Base-by-base conservation (phyloP, 108 stramenopile species). In the Nitzschia sp. region DNA sequence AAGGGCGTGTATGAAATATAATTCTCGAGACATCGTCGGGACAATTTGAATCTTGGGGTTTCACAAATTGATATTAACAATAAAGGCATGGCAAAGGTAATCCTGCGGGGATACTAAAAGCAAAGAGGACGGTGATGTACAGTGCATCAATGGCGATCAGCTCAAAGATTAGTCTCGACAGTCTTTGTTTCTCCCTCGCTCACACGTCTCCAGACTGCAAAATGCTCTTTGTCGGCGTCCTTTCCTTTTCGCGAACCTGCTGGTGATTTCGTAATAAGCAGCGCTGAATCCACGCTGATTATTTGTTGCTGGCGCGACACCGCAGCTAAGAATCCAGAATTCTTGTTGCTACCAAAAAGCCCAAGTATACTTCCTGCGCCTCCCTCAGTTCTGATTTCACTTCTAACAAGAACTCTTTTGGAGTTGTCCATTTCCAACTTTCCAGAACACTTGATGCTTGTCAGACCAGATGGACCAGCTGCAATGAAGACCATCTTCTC, bases 201-300 rank as follows among this genome's bases (percentile, higher is more conserved):
- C n/a, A n/a, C n/a, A n/a, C 84, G 71, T 71, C 91, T 59, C 93
- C 93, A 94, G 11, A 94, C 93, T 31, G 82, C 78, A 70, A 85
- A 94, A 63, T 86, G 83, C 33, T 85, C 86, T 69, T 88, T 89
- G 21, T 84, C 84, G 34, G 79, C 79, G 31, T 91, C 89, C 6
- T 71, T 76, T 11, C 71, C 69, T 23, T 48, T 66, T 21, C 48
- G 75, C 56, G 17, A 60, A 60, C 48, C 88, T 68, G 48, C 30
- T 36, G 71, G 19, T 11, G 46, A 53, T 0, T 61, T 72, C 0
- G 93, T 94, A 2, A 94, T 65, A 25, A 94, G 77, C 28, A 94
- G 58, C 0, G 65, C 58, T 26, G 89, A 87, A 67, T 94, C 93
- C 21, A 91, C 93, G 4, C 81, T 77, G 31, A 94, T 76, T 28